Evolutionary conservation across 1,284 basidiomycete species (phyloP).

Genomic region (Sanghuangporus baumii): DNA sequence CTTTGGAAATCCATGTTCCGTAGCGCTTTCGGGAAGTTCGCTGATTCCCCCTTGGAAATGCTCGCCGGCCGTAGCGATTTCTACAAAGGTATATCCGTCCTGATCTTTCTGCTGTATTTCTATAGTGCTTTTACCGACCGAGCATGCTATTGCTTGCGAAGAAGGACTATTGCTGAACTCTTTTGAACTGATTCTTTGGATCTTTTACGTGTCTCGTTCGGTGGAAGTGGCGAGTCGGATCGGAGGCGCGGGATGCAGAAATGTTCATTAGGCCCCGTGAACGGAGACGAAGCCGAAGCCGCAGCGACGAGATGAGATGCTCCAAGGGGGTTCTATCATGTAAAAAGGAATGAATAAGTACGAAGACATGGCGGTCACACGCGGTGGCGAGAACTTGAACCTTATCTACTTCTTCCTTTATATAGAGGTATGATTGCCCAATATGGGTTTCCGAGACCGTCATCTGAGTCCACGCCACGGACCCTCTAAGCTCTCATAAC

Average conservation of each 20-base stretch:
- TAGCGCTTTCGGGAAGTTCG: not conserved
- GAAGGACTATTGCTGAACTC: too few species aligned
- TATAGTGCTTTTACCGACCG: too few species aligned
- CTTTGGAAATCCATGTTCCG: not conserved
- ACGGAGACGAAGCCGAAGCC: not conserved
- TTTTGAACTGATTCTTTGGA: too few species aligned
- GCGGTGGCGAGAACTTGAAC: not conserved
- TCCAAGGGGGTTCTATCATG: constrained; percentile 4
- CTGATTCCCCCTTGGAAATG: too few species aligned
- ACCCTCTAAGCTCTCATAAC: not conserved
- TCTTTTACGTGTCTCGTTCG: not conserved
- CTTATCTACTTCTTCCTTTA: not conserved
- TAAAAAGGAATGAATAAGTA: not conserved
- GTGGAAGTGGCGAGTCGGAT: not conserved
- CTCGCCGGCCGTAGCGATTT: too few species aligned
- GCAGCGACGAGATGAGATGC: not conserved
- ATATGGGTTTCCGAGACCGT: not conserved
- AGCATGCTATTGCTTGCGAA: too few species aligned
- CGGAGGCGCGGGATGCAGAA: not conserved
- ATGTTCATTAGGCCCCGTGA: not conserved
- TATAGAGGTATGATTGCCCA: not conserved
- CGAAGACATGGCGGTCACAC: not conserved
- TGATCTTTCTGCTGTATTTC: too few species aligned
- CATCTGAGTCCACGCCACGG: not conserved
- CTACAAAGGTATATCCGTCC: too few species aligned